Conservation (phyloP, 2,329 filamentous ascomycete genomes). For the Cladosporium sp. region DNA sequence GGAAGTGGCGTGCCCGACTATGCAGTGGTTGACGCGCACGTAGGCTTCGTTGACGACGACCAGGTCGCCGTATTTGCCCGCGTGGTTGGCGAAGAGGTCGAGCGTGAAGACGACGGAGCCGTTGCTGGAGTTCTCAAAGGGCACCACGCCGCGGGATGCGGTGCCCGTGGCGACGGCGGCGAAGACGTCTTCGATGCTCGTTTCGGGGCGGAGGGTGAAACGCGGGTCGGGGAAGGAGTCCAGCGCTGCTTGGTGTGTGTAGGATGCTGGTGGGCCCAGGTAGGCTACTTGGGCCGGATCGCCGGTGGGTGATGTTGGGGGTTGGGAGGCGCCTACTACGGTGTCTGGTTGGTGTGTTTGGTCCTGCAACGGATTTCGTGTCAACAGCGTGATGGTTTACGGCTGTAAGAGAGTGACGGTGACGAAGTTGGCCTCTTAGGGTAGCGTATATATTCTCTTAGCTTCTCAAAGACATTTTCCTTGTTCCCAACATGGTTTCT, state of each 20-base stretch:
- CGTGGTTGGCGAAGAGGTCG: constrained; percentile 78
- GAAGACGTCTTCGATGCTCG: constrained; percentile 67
- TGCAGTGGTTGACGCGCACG: constrained; percentile 81
- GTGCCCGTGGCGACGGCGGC: constrained; percentile 64
- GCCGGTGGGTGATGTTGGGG: background rate
- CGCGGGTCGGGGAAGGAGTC: constrained; percentile 1
- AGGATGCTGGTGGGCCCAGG: constrained; percentile 61
- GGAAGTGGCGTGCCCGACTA: constrained; percentile 54
- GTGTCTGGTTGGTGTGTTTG: background rate
- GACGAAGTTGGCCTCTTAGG: no score
- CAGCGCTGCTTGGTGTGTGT: constrained; percentile 55
- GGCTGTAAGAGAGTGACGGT: no score
- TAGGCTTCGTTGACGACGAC: constrained; percentile 80
- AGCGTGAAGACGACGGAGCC: constrained; percentile 87
- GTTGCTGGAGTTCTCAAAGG: constrained; percentile 95
- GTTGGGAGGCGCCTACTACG: background rate
- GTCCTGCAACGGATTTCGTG: no score
- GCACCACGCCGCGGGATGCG: constrained; percentile 73
- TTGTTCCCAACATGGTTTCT: no score
- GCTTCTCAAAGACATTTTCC: no score
- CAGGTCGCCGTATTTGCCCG: constrained; percentile 61
- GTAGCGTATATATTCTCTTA: no score
- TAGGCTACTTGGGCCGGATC: constrained; percentile 44
- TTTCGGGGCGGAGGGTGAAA: constrained; percentile 36
- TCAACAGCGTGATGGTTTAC: background rate